phyloP scores from a whole-genome alignment of 2,329 filamentous ascomycete genomes.

The Ophiostoma australiae region DNA sequence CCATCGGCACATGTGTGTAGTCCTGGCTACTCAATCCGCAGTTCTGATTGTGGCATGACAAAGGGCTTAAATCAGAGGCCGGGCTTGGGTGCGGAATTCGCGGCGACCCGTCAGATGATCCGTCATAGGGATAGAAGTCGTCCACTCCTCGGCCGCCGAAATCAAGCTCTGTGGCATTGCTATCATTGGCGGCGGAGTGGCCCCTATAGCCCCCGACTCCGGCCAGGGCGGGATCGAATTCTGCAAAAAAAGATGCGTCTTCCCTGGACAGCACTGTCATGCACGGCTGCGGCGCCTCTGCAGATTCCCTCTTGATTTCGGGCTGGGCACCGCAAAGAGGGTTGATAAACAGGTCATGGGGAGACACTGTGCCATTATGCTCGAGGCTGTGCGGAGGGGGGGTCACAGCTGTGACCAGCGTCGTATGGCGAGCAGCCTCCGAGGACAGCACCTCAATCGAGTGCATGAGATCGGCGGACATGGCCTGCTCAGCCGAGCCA shows the following conservation, averaged over 20 bases:
- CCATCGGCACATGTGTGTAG: neutral
- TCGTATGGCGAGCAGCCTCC: neutral
- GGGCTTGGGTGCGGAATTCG: neutral
- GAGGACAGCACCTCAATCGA: neutral
- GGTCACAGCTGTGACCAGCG: neutral
- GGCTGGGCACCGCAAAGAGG: neutral
- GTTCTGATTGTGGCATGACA: neutral
- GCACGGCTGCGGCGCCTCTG: neutral
- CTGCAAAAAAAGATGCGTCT: neutral
- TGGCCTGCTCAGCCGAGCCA: neutral
- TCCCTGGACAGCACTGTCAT: neutral
- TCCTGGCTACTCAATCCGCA: neutral
- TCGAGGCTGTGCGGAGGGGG: neutral
- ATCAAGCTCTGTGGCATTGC: neutral
- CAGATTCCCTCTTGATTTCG: neutral
- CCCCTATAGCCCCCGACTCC: neutral
- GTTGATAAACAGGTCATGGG: slow-evolving; percentile 7
- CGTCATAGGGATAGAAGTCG: slow-evolving; percentile 1
- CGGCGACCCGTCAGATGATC: neutral
- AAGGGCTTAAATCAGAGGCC: neutral
- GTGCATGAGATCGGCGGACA: neutral
- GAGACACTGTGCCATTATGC: slow-evolving; percentile 18
- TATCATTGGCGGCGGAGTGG: neutral
- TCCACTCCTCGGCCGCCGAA: neutral
- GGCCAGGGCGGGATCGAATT: neutral